Percentiles rank a stretch among this genome's conserved stretches.
Conservation (phyloP, 1,284 basidiomycete species). For the Ceratobasidium sp. region DNA sequence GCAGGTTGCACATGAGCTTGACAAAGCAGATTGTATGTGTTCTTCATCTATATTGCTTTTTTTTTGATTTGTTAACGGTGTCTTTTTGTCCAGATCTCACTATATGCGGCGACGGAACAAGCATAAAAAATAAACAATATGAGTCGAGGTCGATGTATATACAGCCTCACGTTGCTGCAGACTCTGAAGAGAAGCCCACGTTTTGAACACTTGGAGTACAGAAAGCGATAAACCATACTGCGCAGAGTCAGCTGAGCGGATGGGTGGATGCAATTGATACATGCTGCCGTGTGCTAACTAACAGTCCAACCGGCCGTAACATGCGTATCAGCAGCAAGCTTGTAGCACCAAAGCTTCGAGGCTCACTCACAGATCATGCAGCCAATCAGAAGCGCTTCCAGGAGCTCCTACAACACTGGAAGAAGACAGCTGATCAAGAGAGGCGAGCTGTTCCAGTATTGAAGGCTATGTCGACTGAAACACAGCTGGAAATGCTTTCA, state of each 20-base stretch:
- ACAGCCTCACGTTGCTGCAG: not conserved
- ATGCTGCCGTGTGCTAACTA: not conserved
- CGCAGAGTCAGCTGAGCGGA: not conserved
- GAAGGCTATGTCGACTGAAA: no score
- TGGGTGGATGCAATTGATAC: conserved; percentile 7
- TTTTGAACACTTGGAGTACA: conserved; percentile 22
- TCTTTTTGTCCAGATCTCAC: conserved; percentile 7
- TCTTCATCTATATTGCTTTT: no score
- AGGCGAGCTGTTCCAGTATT: not conserved
- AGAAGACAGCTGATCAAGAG: conserved; percentile 1
- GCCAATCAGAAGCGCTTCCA: conserved; percentile 11
- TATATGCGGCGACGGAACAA: conserved; percentile 34
- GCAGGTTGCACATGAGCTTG: not conserved
- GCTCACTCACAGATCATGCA: conserved; percentile 34
- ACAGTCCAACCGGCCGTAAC: not conserved
- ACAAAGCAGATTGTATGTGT: not conserved
- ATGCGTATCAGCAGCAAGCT: not conserved
- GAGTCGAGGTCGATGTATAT: conserved; percentile 5
- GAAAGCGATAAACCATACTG: conserved; percentile 16
- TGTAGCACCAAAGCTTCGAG: conserved; percentile 3
- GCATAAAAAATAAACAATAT: conserved; percentile 31
- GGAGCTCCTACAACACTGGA: conserved; percentile 8
- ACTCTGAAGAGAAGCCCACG: not conserved
- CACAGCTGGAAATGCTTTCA: no score
- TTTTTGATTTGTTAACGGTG: not conserved